Evolutionary conservation across 768 basidiomycete genomes (phyloP).

Genomic region (Boletus coccyginus): DNA sequence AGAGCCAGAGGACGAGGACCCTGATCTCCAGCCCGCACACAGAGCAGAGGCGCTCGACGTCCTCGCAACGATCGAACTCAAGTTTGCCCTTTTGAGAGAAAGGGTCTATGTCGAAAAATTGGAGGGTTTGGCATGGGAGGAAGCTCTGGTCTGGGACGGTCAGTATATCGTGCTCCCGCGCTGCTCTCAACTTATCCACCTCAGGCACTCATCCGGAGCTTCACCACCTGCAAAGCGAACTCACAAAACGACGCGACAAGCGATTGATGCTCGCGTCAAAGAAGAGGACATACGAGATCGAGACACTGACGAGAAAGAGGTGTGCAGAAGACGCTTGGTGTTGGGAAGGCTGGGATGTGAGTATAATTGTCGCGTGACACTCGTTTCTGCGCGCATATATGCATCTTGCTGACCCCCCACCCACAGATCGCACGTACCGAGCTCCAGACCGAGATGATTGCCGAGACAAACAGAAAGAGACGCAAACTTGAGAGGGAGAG

Average conservation of each 20-base stretch:
- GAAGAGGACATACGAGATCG: conserved; percentile 67
- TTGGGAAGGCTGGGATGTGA: conserved; percentile 92
- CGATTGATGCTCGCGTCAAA: conserved; percentile 77
- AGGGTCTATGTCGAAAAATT: conserved; percentile 91
- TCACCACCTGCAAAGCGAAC: conserved; percentile 73
- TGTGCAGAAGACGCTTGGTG: conserved; percentile 70
- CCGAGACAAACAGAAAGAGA: conserved; percentile 85
- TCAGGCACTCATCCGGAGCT: conserved; percentile 86
- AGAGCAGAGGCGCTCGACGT: conserved; percentile 87
- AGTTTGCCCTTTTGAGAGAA: conserved; percentile 85
- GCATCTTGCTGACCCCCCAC: conserved; percentile 3
- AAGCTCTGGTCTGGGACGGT: conserved; percentile 77
- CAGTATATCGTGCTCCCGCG: conserved; percentile 23
- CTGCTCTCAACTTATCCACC: neutral
- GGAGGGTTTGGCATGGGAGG: conserved; percentile 88
- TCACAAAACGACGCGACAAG: conserved; percentile 75
- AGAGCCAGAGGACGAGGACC: conserved; percentile 44
- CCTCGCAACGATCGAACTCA: conserved; percentile 86
- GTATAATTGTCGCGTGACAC: conserved; percentile 14
- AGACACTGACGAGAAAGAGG: conserved; percentile 57
- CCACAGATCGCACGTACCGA: conserved; percentile 70
- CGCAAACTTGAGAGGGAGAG: conserved; percentile 84
- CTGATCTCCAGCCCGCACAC: conserved; percentile 77
- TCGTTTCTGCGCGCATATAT: neutral
- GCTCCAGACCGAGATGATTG: conserved; percentile 83